Conservation (phyloP, 768 basidiomycete genomes). For the Lyophyllum atratum region DNA sequence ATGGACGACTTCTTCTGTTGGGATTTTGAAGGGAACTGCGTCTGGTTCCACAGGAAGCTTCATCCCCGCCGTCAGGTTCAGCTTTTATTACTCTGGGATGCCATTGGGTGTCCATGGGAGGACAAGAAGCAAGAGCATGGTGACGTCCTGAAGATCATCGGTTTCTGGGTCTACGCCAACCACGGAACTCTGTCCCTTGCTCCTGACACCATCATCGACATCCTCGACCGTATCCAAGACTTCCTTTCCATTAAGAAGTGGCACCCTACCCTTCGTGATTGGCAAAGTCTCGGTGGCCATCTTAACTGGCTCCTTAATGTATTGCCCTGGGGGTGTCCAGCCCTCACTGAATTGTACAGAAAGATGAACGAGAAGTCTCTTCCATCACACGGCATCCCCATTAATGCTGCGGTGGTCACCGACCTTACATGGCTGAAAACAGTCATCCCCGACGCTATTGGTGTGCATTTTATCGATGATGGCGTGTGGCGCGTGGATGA, state of each 20-base stretch:
- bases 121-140: conserved; percentile 29
- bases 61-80: conserved; percentile 25
- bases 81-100: conserved; percentile 2
- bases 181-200: conserved; percentile 24
- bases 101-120: conserved; percentile 25
- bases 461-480: conserved; percentile 16
- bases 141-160: conserved; percentile 31
- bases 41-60: conserved; percentile 19
- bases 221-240: conserved; percentile 13
- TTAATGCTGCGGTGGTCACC: not conserved
- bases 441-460: conserved; percentile 6
- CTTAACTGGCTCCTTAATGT: conserved; percentile 22
- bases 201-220: conserved; percentile 12
- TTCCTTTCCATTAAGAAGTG: not conserved
- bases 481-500: conserved; percentile 5
- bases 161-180: conserved; percentile 33
- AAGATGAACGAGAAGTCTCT: conserved; percentile 7
- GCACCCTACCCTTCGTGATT: not conserved
- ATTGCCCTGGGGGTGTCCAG: conserved; percentile 16
- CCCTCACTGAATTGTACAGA: conserved; percentile 17
- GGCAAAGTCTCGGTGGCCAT: not conserved
- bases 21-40: conserved; percentile 23
- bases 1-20: conserved; percentile 29
- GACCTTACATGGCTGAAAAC: conserved; percentile 3
- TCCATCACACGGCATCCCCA: not conserved